Conservation (phyloP, 2,329 filamentous ascomycete species). For the Chalaropsis ovoidea region DNA sequence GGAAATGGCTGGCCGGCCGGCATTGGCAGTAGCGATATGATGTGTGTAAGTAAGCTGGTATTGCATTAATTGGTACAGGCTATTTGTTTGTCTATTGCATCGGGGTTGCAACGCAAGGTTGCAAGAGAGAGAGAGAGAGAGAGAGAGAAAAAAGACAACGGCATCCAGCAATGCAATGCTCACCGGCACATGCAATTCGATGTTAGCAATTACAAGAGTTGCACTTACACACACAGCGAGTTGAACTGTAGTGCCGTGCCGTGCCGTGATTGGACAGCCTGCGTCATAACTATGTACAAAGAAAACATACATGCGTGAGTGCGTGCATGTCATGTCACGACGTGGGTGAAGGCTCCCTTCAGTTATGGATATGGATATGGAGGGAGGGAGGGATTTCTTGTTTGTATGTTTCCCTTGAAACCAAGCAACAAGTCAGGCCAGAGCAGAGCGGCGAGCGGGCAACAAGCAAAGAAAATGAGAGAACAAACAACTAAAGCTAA, state of each 20-base stretch:
- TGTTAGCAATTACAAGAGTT: too few relatives aligned
- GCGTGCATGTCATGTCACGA: not conserved
- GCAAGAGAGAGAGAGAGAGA: not conserved
- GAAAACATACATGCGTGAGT: not conserved
- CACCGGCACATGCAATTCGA: too few relatives aligned
- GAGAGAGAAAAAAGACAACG: too few relatives aligned
- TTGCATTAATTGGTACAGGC: not conserved
- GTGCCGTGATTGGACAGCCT: not conserved
- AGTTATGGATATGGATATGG: not conserved
- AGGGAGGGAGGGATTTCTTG: slow-evolving; percentile 2
- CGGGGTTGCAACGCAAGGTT: too few relatives aligned
- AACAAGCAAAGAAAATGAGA: not conserved
- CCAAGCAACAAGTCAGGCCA: not conserved
- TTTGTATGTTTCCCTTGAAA: slow-evolving; percentile 2
- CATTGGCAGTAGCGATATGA: not conserved
- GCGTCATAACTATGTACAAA: slow-evolving; percentile 1
- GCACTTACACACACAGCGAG: too few relatives aligned
- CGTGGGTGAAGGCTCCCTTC: not conserved
- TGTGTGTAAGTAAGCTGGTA: not conserved
- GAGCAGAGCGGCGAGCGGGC: not conserved
- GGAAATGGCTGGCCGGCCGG: not conserved
- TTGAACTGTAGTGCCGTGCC: too few relatives aligned
- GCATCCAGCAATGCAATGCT: too few relatives aligned
- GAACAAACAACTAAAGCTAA: not conserved
- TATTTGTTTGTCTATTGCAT: not conserved